These are phyloP conservation scores for Lipomyces japonicus DNA, from an alignment of 805 yeast species.

Conservation along the genomic window DNA sequence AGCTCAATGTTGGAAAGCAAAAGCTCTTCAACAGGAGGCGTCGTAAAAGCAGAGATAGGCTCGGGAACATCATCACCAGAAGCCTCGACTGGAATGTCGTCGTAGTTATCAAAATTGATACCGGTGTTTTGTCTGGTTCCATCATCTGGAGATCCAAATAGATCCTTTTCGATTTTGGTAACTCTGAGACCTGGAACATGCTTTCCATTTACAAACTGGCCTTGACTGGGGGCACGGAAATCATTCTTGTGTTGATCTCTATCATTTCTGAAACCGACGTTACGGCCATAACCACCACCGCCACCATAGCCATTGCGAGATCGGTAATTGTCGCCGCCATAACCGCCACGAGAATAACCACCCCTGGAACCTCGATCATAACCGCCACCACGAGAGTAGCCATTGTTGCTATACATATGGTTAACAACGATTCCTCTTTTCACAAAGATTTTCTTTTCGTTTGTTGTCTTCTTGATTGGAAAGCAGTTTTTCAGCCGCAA, in stretches of 20 bases:
- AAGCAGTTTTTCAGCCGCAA: background rate
- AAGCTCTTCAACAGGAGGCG: slow-evolving; percentile 87
- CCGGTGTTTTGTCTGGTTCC: slow-evolving; percentile 81
- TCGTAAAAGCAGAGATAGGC: slow-evolving; percentile 77
- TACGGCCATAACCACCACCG: slow-evolving; percentile 33
- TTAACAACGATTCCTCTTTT: too few species aligned
- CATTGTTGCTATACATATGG: slow-evolving; percentile 10
- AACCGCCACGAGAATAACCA: slow-evolving; percentile 27
- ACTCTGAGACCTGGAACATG: slow-evolving; percentile 79
- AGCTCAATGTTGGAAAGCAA: slow-evolving; percentile 80
- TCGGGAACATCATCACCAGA: slow-evolving; percentile 94
- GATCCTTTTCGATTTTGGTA: slow-evolving; percentile 65
- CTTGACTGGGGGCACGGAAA: slow-evolving; percentile 46
- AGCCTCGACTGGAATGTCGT: slow-evolving; percentile 98
- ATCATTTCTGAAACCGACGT: slow-evolving; percentile 30
- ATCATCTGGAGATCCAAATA: slow-evolving; percentile 79
- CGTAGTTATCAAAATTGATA: slow-evolving; percentile 97
- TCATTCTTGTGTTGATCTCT: slow-evolving; percentile 37
- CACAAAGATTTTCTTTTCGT: too few species aligned
- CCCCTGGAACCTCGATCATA: slow-evolving; percentile 12
- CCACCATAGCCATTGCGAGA: slow-evolving; percentile 31
- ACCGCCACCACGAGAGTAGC: slow-evolving; percentile 6
- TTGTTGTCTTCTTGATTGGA: too few species aligned
- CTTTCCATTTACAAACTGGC: slow-evolving; percentile 80
- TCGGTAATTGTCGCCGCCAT: slow-evolving; percentile 29